Percentiles rank a stretch among this genome's conserved stretches.
Conservation (phyloP, 495 filamentous ascomycete species). For the Glutinoglossum americanum region DNA sequence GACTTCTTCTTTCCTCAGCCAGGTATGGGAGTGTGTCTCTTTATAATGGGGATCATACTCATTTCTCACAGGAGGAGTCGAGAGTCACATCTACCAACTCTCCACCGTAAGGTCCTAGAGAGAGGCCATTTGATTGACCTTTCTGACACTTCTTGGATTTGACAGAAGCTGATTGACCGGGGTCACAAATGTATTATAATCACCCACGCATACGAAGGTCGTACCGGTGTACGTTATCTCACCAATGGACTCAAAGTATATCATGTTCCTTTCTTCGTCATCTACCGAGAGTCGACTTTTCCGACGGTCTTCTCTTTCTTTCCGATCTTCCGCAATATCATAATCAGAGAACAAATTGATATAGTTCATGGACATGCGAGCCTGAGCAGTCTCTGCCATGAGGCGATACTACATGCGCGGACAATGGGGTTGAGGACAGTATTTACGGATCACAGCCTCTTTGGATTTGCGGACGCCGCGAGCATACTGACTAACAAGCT, state of each 20-base stretch:
- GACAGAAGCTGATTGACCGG: slow-evolving; percentile 71
- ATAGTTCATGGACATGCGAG: slow-evolving; percentile 94
- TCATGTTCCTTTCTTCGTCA: slow-evolving; percentile 85
- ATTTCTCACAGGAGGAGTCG: slow-evolving; percentile 44
- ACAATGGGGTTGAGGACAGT: slow-evolving; percentile 93
- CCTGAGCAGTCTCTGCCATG: slow-evolving; percentile 77
- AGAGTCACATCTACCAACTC: slow-evolving; percentile 96
- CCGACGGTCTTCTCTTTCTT: slow-evolving; percentile 98
- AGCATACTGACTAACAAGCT: slow-evolving; percentile 95
- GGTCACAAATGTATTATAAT: slow-evolving; percentile 97
- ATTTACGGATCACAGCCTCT: slow-evolving; percentile 94
- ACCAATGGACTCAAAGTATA: slow-evolving; percentile 98
- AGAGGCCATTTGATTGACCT: neutral
- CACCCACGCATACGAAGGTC: slow-evolving; percentile 84
- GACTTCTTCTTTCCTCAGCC: slow-evolving; percentile 99
- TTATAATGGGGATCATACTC: neutral
- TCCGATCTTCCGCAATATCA: slow-evolving; percentile 85
- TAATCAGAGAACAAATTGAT: slow-evolving; percentile 80
- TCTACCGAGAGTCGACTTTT: slow-evolving; percentile 87
- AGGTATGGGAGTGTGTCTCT: slow-evolving; percentile 23
- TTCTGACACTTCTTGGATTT: neutral
- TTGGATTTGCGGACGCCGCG: slow-evolving; percentile 89
- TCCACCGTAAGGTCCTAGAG: slow-evolving; percentile 32
- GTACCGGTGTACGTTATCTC: slow-evolving; percentile 86
- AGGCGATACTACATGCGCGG: slow-evolving; percentile 82